These are phyloP conservation scores for Venturia nashicola DNA, from an alignment of 2,329 filamentous ascomycete genomes.

Conservation along the genomic window DNA sequence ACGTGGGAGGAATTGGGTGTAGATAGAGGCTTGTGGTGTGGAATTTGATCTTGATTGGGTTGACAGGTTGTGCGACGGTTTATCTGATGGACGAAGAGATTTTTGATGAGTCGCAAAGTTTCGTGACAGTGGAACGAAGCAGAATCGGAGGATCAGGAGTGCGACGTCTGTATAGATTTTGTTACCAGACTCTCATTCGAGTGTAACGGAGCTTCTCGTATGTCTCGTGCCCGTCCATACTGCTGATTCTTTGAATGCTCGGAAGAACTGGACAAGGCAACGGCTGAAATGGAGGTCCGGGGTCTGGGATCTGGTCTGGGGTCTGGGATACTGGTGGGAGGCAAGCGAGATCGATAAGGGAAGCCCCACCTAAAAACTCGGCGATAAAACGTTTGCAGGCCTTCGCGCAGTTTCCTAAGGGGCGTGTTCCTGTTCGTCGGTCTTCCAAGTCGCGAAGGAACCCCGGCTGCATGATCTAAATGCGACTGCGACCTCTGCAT, in stretches of 20 bases:
- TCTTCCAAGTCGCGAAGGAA: neutral
- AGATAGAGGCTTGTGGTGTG: neutral
- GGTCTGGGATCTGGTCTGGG: neutral
- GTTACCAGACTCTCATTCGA: no score
- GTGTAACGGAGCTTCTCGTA: no score
- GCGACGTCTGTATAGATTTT: neutral
- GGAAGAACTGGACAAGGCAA: neutral
- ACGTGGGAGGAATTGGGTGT: neutral
- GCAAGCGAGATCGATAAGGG: neutral
- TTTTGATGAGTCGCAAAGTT: neutral
- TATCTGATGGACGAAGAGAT: neutral
- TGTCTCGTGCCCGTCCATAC: neutral
- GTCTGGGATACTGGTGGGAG: neutral
- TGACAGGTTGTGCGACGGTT: neutral
- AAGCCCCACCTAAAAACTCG: neutral
- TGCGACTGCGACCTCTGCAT: conserved; percentile 1
- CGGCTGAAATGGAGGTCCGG: neutral
- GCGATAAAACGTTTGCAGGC: neutral
- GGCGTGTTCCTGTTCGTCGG: neutral
- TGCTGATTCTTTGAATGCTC: neutral
- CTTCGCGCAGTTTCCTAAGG: neutral
- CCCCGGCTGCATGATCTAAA: conserved; percentile 2
- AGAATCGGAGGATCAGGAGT: neutral
- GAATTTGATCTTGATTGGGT: neutral
- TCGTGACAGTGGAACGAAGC: neutral